Conservation (phyloP, 108 stramenopile genomes). For the Skeletonema marinoi region DNA sequence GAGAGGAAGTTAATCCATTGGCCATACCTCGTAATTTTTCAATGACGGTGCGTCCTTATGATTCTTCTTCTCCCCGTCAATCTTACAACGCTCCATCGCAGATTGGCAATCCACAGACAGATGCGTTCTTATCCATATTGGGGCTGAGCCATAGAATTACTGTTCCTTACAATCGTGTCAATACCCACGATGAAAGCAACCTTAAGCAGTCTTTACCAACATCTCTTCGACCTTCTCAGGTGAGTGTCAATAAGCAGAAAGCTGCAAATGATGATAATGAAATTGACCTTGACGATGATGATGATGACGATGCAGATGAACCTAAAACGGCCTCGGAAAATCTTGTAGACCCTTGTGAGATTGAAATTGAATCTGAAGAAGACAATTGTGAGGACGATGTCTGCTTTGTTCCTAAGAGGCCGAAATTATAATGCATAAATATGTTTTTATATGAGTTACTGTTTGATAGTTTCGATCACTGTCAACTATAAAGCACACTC, state of each 20-base stretch:
- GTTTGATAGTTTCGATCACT: neutral
- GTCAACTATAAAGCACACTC: neutral
- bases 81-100: slow-evolving; percentile 38
- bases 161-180: slow-evolving; percentile 55
- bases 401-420: slow-evolving; percentile 17
- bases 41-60: slow-evolving; percentile 57
- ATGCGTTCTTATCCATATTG: slow-evolving; percentile 72
- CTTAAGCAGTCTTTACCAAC: neutral
- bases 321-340: neutral
- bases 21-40: slow-evolving; percentile 68
- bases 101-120: slow-evolving; percentile 95
- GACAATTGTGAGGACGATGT: slow-evolving; percentile 25
- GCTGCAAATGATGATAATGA: slow-evolving; percentile 32
- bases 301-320: neutral
- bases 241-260: slow-evolving; percentile 12
- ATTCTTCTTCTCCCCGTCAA: slow-evolving; percentile 7
- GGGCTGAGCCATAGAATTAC: slow-evolving; percentile 83
- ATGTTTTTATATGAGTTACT: neutral
- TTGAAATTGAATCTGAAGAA: slow-evolving; percentile 36
- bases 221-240: neutral
- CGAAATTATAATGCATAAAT: neutral
- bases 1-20: slow-evolving; percentile 11
- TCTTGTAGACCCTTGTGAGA: slow-evolving; percentile 11
- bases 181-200: neutral
- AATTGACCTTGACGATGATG: slow-evolving; percentile 26